Percentiles rank a stretch among this genome's conserved stretches.
Evolutionary conservation across 305 asterid species (phyloP).

Genomic region (Solanum aculeatissimum): DNA sequence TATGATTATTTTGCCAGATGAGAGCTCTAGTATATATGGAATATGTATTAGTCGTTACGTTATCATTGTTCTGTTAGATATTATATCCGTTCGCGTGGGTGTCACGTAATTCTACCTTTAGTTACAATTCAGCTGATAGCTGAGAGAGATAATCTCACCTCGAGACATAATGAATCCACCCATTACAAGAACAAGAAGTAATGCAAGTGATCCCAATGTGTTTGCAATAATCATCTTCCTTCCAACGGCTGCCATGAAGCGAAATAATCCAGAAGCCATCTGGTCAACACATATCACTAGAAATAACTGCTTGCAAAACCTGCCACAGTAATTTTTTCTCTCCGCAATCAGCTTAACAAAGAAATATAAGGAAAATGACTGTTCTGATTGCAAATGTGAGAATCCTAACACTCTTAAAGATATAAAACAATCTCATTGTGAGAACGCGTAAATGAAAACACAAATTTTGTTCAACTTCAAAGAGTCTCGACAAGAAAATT

Average conservation of each 20-base stretch:
- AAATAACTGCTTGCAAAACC: constrained; percentile 64
- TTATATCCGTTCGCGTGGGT: neutral
- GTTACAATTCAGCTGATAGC: neutral
- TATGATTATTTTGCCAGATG: neutral
- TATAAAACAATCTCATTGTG: neutral
- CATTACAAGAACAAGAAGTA: constrained; percentile 54
- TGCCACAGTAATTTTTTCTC: constrained; percentile 7
- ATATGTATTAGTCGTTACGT: neutral
- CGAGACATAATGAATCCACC: constrained; percentile 86
- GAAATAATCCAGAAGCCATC: constrained; percentile 76
- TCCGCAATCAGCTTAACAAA: neutral
- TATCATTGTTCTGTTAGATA: neutral
- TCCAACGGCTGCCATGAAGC: constrained; percentile 71
- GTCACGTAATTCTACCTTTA: neutral
- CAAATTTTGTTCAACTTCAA: neutral
- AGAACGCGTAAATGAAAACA: neutral
- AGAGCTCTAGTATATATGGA: neutral
- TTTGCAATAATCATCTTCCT: constrained; percentile 77
- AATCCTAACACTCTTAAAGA: neutral
- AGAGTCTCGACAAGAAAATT: neutral
- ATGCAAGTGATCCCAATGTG: constrained; percentile 75
- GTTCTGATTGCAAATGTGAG: neutral
- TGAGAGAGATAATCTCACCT: constrained; percentile 30
- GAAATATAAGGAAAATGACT: neutral
- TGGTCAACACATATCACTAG: constrained; percentile 55